Evolutionary conservation across 2,329 filamentous ascomycete genomes (phyloP), one percentile per base, ranked within the genome.

Genomic region (Neonectria punicea): DNA sequence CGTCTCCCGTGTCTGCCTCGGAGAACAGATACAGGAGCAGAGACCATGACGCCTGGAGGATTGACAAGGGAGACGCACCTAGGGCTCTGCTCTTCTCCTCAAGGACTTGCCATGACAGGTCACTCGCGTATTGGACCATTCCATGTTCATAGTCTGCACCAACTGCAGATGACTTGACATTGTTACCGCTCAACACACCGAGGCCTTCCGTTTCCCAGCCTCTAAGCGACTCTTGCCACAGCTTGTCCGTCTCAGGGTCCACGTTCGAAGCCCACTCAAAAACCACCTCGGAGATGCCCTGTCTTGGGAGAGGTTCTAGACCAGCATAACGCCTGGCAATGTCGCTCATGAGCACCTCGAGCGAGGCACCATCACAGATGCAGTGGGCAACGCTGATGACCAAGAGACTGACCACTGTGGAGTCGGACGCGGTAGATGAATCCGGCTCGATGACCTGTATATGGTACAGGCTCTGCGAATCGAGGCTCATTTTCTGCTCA

Each of bases 371-470:
- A 49, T 80, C 78, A 49, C 78, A 79, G 14, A 80, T 75, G 25
- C 77, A 78, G 64, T 80, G 78, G 20, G 78, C 77, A 63, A 79
- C 74, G 66, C 77, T 76, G 30, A 79, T 63, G n/a, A 78, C 58
- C 10, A 79, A 49, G 6, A 70, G 53, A 10, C 51, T 49, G 34
- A 30, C 32, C 25, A 22, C 22, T n/a, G 3, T 11, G 5, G 50
- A 39, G n/a, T 53, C 9, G 18, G 30, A 18, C 7, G 53, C 16
- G 5, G 25, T 2, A 25, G 25, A 25, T 11, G 55, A 43, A 18
- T 59, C 36, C n/a, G 54, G 20, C 32, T 62, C 43, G 22, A 66
- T 20, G 14, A 66, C 18, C 55, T 43, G 53, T 11, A 58, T 39
- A 8, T 66, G 41, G 39, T 57, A 61, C n/a, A 61, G 32, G 46